Evolutionary conservation across 805 yeast species (phyloP).

Genomic region (Spathaspora arborariae): DNA sequence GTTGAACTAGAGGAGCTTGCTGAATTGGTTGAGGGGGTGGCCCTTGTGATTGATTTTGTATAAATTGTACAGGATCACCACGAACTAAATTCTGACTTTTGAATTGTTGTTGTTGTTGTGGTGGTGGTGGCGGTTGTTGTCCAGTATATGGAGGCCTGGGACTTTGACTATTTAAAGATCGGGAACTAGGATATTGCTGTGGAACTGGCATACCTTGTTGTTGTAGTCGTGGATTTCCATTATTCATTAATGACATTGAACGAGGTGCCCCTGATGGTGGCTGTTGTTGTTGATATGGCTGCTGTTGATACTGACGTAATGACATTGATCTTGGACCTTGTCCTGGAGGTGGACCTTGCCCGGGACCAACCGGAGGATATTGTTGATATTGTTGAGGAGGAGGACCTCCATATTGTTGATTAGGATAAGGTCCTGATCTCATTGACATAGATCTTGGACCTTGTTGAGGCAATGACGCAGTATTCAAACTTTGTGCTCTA

Average conservation of each 20-base stretch:
- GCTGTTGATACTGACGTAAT: conserved; percentile 5
- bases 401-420: conserved; percentile 1
- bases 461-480: conserved; percentile 3
- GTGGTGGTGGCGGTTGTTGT: background rate
- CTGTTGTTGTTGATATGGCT: conserved; percentile 1
- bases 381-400: conserved; percentile 8
- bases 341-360: background rate
- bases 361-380: background rate
- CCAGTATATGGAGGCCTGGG: too few species aligned
- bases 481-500: conserved; percentile 16
- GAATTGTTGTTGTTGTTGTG: conserved; percentile 2
- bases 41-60: background rate
- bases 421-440: conserved; percentile 9
- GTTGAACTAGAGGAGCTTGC: background rate
- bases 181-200: conserved; percentile 7
- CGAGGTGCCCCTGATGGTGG: conserved; percentile 5
- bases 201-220: background rate
- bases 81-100: conserved; percentile 7
- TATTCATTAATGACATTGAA: conserved; percentile 9
- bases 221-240: background rate
- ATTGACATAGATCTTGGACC: conserved; percentile 30
- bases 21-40: background rate
- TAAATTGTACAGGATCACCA: conserved; percentile 4
- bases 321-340: conserved; percentile 4
- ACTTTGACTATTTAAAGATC: conserved; percentile 4